These are phyloP conservation scores for Alternaria atra DNA, from an alignment of 2,329 filamentous ascomycete genomes.

Conservation along the genomic window DNA sequence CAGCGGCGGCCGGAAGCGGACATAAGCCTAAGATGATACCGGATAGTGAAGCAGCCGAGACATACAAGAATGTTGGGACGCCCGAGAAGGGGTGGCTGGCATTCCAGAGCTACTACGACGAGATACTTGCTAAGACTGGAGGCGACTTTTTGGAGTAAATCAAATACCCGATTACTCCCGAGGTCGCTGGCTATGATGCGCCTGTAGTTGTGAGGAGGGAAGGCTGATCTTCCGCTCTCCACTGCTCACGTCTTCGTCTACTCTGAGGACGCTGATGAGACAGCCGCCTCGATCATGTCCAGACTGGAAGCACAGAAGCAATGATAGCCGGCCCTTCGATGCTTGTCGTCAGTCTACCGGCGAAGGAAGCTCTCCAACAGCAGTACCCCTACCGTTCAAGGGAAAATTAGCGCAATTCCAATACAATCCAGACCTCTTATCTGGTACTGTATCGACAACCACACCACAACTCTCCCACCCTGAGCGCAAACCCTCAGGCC, in stretches of 20 bases:
- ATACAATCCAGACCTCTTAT: not conserved
- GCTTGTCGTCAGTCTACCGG: not conserved
- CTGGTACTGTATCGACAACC: not conserved
- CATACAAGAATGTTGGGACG: conserved; percentile 54
- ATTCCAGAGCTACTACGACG: conserved; percentile 65
- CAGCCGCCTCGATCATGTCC: not conserved
- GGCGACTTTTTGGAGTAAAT: conserved; percentile 58
- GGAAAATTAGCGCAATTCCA: not conserved
- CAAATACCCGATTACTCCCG: not conserved
- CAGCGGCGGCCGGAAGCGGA: conserved; percentile 49
- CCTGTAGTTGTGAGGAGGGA: no score
- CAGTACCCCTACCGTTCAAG: not conserved
- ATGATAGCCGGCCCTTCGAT: not conserved
- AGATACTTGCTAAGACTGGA: conserved; percentile 60
- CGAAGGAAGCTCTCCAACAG: not conserved
- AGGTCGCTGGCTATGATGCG: no score
- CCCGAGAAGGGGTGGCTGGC: conserved; percentile 64
- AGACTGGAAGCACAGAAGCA: not conserved
- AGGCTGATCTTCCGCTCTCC: no score
- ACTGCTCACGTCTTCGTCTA: no score
- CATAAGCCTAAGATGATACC: conserved; percentile 53
- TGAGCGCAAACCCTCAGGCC: not conserved
- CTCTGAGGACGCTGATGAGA: no score
- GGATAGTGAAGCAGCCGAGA: conserved; percentile 53
- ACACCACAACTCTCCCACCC: not conserved